Conservation (phyloP, 805 yeast species). For the Zygosaccharomyces bailii region DNA sequence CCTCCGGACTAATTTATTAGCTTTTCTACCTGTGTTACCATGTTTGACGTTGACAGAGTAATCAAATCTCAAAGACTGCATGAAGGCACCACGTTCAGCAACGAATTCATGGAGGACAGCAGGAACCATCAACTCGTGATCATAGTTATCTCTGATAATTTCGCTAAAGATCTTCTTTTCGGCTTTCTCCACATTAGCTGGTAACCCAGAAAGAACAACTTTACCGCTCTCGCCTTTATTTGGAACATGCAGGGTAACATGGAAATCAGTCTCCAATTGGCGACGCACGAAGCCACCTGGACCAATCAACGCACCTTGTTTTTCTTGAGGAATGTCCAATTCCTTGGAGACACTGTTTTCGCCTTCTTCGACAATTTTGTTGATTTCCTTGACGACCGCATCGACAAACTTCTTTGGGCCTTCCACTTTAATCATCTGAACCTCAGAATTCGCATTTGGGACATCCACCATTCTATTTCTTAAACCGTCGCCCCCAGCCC, state of each 20-base stretch:
- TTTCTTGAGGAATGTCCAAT: constrained; percentile 61
- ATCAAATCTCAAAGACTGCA: constrained; percentile 51
- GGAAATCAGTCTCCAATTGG: constrained; percentile 63
- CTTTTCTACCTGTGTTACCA: constrained; percentile 49
- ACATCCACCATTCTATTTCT: constrained; percentile 41
- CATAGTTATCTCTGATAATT: constrained; percentile 57
- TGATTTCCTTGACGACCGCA: constrained; percentile 58
- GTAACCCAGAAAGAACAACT: constrained; percentile 60
- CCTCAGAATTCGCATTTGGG: constrained; percentile 68
- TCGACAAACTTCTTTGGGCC: constrained; percentile 78
- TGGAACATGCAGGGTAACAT: constrained; percentile 66
- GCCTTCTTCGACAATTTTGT: constrained; percentile 57
- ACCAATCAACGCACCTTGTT: constrained; percentile 76
- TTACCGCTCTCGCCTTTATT: constrained; percentile 46
- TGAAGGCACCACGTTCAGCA: constrained; percentile 62
- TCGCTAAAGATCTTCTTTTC: constrained; percentile 53
- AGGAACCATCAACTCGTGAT: constrained; percentile 55
- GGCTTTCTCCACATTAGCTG: constrained; percentile 62
- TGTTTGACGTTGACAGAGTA: constrained; percentile 57
- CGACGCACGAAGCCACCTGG: constrained; percentile 75
- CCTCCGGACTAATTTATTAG: constrained; percentile 46
- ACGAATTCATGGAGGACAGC: constrained; percentile 54
- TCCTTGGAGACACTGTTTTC: constrained; percentile 56
- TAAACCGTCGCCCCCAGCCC: constrained; percentile 65
- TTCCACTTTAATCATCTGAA: constrained; percentile 54